Conservation (phyloP, 352 stramenopile species). For the Phytophthora sp. region DNA sequence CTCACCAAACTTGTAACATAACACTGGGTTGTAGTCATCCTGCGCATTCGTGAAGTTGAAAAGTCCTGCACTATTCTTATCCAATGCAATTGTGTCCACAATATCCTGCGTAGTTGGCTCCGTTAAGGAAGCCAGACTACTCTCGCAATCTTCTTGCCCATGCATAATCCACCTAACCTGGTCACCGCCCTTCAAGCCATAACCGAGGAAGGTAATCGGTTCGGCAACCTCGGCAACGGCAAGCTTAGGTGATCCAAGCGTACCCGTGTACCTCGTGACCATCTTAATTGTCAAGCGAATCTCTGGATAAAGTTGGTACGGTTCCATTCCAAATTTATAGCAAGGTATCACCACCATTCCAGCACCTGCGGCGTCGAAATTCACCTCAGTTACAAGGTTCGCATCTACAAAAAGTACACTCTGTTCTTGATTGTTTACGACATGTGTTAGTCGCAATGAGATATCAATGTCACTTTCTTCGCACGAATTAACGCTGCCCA, state of each 20-base stretch:
- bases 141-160: slow-evolving; percentile 63
- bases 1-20: slow-evolving; percentile 73
- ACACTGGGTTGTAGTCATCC: slow-evolving; percentile 51
- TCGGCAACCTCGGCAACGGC: slow-evolving; percentile 63
- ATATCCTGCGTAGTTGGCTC: slow-evolving; percentile 23
- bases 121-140: slow-evolving; percentile 44
- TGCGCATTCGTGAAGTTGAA: slow-evolving; percentile 65
- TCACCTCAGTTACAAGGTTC: slow-evolving; percentile 27
- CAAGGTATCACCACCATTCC: slow-evolving; percentile 50
- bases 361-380: slow-evolving; percentile 43
- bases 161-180: slow-evolving; percentile 61
- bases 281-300: slow-evolving; percentile 63
- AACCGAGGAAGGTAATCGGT: slow-evolving; percentile 63
- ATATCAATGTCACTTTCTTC: slow-evolving; percentile 36
- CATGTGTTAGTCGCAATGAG: slow-evolving; percentile 40
- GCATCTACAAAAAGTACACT: slow-evolving; percentile 47
- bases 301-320: slow-evolving; percentile 57
- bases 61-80: slow-evolving; percentile 24
- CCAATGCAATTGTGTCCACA: slow-evolving; percentile 49
- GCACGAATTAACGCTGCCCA: slow-evolving; percentile 40
- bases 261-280: slow-evolving; percentile 51
- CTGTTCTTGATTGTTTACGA: slow-evolving; percentile 36
- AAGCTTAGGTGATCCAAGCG: slow-evolving; percentile 48
- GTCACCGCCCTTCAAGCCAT: slow-evolving; percentile 45
- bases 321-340: slow-evolving; percentile 68